Conservation (phyloP, 2,329 filamentous ascomycete genomes). For the Aureobasidium lini region DNA sequence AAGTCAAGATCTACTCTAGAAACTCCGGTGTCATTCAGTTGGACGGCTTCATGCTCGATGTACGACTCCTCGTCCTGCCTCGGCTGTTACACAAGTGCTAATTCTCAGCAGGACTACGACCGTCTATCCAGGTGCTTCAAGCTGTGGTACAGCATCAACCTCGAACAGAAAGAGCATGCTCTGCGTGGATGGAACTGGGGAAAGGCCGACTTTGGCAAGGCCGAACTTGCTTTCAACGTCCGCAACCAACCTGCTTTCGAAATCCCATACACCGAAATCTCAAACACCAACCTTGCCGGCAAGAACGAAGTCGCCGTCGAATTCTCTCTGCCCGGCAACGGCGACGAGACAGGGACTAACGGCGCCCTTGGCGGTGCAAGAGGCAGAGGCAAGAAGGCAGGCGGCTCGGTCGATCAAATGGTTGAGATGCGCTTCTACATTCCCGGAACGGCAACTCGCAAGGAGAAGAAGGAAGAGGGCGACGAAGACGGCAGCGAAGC, state of each 20-base stretch:
- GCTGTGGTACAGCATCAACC: conserved; percentile 90
- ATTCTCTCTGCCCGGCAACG: conserved; percentile 69
- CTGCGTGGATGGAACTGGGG: conserved; percentile 99
- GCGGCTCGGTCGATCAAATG: conserved; percentile 81
- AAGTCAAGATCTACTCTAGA: conserved; percentile 83
- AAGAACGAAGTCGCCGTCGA: conserved; percentile 97
- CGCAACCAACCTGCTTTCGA: conserved; percentile 96
- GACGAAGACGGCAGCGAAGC: conserved; percentile 61
- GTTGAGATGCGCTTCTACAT: conserved; percentile 99
- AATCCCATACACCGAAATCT: conserved; percentile 93
- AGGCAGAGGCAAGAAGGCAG: conserved; percentile 78
- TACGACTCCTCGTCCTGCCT: conserved; percentile 23
- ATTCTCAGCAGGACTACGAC: conserved; percentile 65
- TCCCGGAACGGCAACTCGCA: conserved; percentile 73
- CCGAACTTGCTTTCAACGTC: conserved; percentile 92
- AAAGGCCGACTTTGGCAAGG: conserved; percentile 92
- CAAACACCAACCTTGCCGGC: conserved; percentile 93
- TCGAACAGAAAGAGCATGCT: conserved; percentile 90
- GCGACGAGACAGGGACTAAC: conserved; percentile 65
- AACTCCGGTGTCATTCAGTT: conserved; percentile 83
- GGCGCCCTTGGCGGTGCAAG: conserved; percentile 65
- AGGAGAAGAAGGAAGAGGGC: conserved; percentile 63
- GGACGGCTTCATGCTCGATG: conserved; percentile 88
- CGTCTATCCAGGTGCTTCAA: conserved; percentile 90
- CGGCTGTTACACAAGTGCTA: not conserved